Evolutionary conservation across 345 rosid species (phyloP).

Genomic region (Eucalyptus erythrocorys): DNA sequence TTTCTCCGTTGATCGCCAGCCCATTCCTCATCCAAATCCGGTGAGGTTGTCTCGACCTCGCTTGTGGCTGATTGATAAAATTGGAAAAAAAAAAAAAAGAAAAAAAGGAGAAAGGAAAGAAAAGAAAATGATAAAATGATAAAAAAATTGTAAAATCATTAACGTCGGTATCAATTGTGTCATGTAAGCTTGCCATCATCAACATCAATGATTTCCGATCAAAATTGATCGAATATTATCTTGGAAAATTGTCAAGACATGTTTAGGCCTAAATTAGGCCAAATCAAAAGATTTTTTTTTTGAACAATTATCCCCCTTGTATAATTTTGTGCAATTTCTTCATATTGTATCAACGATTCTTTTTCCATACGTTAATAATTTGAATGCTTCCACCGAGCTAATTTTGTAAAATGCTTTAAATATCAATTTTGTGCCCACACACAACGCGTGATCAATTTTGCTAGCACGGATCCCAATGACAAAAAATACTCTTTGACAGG

Average conservation of each 20-base stretch:
- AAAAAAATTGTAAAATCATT: not conserved
- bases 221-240: accelerated
- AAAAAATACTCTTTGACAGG: not conserved
- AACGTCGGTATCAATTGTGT: accelerated
- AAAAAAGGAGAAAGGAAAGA: not conserved
- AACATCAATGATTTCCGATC: not conserved
- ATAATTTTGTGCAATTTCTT: not conserved
- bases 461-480: not conserved
- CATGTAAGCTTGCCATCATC: accelerated
- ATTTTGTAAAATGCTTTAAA: not conserved
- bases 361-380: not conserved
- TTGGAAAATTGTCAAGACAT: not conserved
- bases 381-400: not conserved
- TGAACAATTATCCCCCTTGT: not conserved
- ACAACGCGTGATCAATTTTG: not conserved
- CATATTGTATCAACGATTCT: not conserved
- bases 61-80: accelerated
- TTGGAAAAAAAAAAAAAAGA: not conserved
- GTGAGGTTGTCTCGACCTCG: not conserved
- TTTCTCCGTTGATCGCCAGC: accelerated
- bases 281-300: not conserved
- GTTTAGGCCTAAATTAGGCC: not conserved
- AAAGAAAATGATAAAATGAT: not conserved
- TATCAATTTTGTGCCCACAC: not conserved
- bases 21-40: not conserved